phyloP scores from a whole-genome alignment of 805 yeast species.

The Yarrowia sp. region DNA sequence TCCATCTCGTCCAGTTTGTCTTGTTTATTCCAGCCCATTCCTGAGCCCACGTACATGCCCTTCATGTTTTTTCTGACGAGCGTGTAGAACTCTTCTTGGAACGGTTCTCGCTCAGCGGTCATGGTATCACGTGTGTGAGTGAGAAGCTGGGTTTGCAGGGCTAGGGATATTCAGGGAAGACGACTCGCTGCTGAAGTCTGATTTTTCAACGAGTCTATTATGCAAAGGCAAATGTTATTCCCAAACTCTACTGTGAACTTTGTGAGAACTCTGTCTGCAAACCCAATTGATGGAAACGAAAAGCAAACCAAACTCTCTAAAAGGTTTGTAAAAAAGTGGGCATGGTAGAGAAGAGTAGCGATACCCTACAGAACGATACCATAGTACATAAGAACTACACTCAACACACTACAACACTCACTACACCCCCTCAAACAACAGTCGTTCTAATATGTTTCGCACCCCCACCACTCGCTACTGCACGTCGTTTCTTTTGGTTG shows the following conservation, averaged over 20 bases:
- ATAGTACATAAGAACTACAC: no score
- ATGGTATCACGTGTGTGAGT: background rate
- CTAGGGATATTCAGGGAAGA: background rate
- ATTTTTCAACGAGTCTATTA: no score
- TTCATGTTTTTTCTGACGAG: constrained; percentile 32
- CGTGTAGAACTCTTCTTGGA: constrained; percentile 30
- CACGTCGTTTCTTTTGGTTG: background rate
- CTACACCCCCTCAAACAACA: no score
- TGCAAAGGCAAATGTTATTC: no score
- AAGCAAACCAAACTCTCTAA: background rate
- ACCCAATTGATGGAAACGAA: background rate
- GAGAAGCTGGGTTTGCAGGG: background rate
- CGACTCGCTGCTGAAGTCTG: background rate
- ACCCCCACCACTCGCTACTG: background rate
- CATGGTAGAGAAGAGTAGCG: no score
- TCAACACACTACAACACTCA: background rate
- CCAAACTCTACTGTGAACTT: background rate
- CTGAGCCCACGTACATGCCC: constrained; percentile 33
- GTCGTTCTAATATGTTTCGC: no score
- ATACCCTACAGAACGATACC: no score
- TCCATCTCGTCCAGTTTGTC: constrained; percentile 35
- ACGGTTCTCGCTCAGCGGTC: background rate
- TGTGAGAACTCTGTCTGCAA: background rate
- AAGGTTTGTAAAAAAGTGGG: background rate
- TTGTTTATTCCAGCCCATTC: constrained; percentile 34